Percentiles rank a stretch among this genome's conserved stretches.
Evolutionary conservation across 257 asterid species (phyloP).

Genomic region (Solanum paucissectum): DNA sequence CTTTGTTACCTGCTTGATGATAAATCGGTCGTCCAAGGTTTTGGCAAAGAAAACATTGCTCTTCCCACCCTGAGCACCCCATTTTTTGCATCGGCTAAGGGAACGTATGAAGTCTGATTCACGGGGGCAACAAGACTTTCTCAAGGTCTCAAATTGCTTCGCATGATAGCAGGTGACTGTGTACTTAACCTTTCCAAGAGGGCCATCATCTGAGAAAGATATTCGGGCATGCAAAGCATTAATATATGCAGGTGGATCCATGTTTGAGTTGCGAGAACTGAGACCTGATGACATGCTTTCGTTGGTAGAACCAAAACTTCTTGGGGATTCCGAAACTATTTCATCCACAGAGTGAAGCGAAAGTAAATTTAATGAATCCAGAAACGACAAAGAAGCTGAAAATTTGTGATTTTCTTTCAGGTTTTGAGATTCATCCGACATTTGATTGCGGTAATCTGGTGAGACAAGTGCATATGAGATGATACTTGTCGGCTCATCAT

Average conservation of each 20-base stretch:
- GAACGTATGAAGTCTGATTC: constrained; percentile 73
- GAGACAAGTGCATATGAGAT: constrained; percentile 72
- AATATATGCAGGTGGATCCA: constrained; percentile 51
- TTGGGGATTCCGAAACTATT: constrained; percentile 40
- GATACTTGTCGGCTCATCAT: constrained; percentile 91
- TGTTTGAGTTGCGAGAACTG: constrained; percentile 42
- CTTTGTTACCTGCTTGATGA: constrained; percentile 90
- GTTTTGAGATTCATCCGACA: constrained; percentile 53
- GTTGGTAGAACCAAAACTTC: constrained; percentile 53
- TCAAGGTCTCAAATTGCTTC: constrained; percentile 69
- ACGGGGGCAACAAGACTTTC: constrained; percentile 74
- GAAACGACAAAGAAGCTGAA: constrained; percentile 19
- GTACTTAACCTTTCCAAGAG: constrained; percentile 68
- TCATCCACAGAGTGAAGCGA: constrained; percentile 55
- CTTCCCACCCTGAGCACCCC: constrained; percentile 99
- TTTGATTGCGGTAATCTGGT: constrained; percentile 41
- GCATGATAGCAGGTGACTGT: constrained; percentile 74
- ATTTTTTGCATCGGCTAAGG: constrained; percentile 87
- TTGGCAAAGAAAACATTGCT: constrained; percentile 94
- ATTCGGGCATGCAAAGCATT: constrained; percentile 65
- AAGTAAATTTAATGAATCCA: constrained; percentile 35
- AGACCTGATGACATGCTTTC: constrained; percentile 44
- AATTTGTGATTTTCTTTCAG: constrained; percentile 27
- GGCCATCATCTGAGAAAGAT: constrained; percentile 49
- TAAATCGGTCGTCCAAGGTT: constrained; percentile 88